Evolutionary conservation across 176 grass and related monocot genomes (phyloP).

Genomic region (Lolium rigidum): DNA sequence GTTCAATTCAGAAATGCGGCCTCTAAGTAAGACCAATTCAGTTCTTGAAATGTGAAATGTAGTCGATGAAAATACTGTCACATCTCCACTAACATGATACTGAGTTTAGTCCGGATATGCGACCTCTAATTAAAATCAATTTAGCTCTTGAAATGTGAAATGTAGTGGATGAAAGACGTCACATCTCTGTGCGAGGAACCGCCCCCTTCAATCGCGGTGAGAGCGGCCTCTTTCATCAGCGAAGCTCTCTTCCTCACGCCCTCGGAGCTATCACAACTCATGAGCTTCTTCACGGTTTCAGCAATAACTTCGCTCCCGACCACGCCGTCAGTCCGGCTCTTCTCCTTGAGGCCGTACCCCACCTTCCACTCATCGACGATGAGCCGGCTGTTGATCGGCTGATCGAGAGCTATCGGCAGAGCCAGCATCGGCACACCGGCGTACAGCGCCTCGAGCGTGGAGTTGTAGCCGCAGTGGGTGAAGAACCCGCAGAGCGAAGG

Average conservation of each 20-base stretch:
- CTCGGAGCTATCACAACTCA: slow-evolving; percentile 23
- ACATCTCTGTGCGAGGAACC: slow-evolving; percentile 44
- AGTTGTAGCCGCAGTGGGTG: slow-evolving; percentile 64
- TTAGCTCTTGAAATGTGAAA: not conserved
- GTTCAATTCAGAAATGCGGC: not conserved
- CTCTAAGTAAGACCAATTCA: not conserved
- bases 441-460: slow-evolving; percentile 45
- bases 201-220: not conserved
- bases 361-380: slow-evolving; percentile 19
- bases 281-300: slow-evolving; percentile 22
- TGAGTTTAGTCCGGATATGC: not conserved
- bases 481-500: slow-evolving; percentile 51
- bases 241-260: slow-evolving; percentile 48
- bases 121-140: not conserved
- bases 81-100: not conserved
- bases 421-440: slow-evolving; percentile 51
- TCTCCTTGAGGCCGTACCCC: slow-evolving; percentile 43
- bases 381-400: not conserved
- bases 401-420: not conserved
- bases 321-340: slow-evolving; percentile 12
- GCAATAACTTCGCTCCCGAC: slow-evolving; percentile 40
- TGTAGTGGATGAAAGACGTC: slow-evolving; percentile 37
- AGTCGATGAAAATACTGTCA: slow-evolving; percentile 41
- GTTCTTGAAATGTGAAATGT: slow-evolving; percentile 1
- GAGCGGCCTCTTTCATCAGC: not conserved